Evolutionary conservation across 306 rosid genomes (phyloP), one percentile per base, ranked within the genome.

Genomic region (Geum urbanum): DNA sequence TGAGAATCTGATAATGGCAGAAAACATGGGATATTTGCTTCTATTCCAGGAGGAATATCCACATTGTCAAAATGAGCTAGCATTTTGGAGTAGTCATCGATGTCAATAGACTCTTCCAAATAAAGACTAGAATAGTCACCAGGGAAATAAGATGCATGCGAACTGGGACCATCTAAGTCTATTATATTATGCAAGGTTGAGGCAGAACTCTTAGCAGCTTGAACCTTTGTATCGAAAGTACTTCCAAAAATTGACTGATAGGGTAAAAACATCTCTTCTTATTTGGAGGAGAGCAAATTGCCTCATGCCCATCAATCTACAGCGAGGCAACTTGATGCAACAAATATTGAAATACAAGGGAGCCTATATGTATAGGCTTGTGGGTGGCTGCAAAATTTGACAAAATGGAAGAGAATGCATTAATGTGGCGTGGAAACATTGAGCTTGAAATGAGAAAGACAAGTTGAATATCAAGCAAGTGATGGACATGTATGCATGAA

Each of bases 1-100:
- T 1, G 32, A 27, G 69, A 73, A 63, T 77, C 81, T 3, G 77
- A 50, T 67, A 87, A 18, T 89, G 85, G 84, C 72, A 89, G 15
- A 9, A 46, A 9, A 8, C 9, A 0, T 46, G 50, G 92, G 69
- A 91, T 73, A 0, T 94, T 80, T 63, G 88, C 91, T 81, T 91
- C 97, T 66, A 91, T 77, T 56, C 82, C 94, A 5, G 96, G 63
- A 73, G 97, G 96, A 70, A 89, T 79, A 56, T 88, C 78, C 55
- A 78, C 84, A 15, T 77, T 73, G 75, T 91, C 94, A 81, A 91
- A 87, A 66, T 80, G 87, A 7, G 82, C 78, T 80, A 87, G 90
- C 71, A 89, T 57, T 50, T 66, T 49, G 59, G 86, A 67, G 70
- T 84, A 87, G 20, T 76, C 56, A 67, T 46, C 13, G 13, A 9